Conservation (phyloP, 371 early-diverging fungal genomes). For the Mortierella sp. region DNA sequence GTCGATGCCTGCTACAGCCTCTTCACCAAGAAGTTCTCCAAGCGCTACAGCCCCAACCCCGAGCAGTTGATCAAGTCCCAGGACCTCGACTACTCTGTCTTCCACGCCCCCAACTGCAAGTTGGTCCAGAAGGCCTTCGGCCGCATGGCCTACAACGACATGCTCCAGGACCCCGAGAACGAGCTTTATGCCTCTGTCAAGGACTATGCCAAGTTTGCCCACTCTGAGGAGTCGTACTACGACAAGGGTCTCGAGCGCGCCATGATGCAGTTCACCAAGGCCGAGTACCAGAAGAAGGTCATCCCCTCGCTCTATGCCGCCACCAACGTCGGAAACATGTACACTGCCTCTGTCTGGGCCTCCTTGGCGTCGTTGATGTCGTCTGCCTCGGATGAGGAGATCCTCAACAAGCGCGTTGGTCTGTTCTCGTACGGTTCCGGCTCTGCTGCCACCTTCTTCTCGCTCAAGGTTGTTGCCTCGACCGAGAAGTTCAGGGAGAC, state of each 20-base stretch:
- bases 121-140: slow-evolving; percentile 95
- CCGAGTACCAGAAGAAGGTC: slow-evolving; percentile 81
- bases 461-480: slow-evolving; percentile 82
- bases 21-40: slow-evolving; percentile 82
- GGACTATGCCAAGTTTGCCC: slow-evolving; percentile 58
- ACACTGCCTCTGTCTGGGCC: slow-evolving; percentile 95
- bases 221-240: slow-evolving; percentile 81
- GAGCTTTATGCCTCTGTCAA: slow-evolving; percentile 72
- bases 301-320: slow-evolving; percentile 85
- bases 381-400: slow-evolving; percentile 74
- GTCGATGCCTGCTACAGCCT: slow-evolving; percentile 90
- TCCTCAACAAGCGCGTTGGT: slow-evolving; percentile 87
- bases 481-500: slow-evolving; percentile 72
- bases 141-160: slow-evolving; percentile 89
- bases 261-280: slow-evolving; percentile 85
- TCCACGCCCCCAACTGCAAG: slow-evolving; percentile 98
- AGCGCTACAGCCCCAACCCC: slow-evolving; percentile 49
- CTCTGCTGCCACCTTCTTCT: slow-evolving; percentile 94
- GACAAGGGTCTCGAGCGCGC: slow-evolving; percentile 93
- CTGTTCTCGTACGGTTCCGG: slow-evolving; percentile 98
- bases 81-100: slow-evolving; percentile 86
- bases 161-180: slow-evolving; percentile 81
- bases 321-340: slow-evolving; percentile 97
- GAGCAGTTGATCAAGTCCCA: slow-evolving; percentile 63
- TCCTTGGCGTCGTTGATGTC: slow-evolving; percentile 89